Conservation (phyloP, 768 basidiomycete genomes). For the Lyophyllum shimeji region DNA sequence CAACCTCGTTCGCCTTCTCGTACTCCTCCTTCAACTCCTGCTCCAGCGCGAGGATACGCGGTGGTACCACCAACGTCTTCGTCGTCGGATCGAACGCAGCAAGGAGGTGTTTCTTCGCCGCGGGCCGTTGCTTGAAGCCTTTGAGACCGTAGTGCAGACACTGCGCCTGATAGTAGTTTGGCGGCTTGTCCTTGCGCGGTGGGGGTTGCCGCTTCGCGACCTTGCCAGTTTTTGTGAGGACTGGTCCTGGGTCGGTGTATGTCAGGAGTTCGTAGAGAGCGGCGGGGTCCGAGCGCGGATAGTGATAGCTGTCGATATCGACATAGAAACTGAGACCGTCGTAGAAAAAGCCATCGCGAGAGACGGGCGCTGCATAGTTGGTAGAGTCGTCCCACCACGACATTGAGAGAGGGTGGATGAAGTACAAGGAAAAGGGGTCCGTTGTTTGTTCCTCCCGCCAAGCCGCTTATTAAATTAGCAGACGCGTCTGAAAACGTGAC, state of each 20-base stretch:
- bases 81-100: slow-evolving; percentile 17
- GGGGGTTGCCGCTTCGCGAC: slow-evolving; percentile 24
- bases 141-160: slow-evolving; percentile 28
- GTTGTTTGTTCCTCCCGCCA: neutral
- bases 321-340: slow-evolving; percentile 18
- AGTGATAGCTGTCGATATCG: slow-evolving; percentile 11
- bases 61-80: slow-evolving; percentile 20
- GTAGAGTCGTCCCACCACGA: neutral
- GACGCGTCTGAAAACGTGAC: neutral
- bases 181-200: slow-evolving; percentile 20
- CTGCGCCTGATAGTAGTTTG: slow-evolving; percentile 26
- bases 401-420: neutral
- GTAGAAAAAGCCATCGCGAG: slow-evolving; percentile 20
- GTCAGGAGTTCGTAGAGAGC: slow-evolving; percentile 23
- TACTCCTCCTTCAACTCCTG: slow-evolving; percentile 21
- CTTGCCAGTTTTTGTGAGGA: slow-evolving; percentile 27
- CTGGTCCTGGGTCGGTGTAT: slow-evolving; percentile 17
- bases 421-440: neutral
- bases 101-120: slow-evolving; percentile 26
- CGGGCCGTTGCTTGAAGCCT: slow-evolving; percentile 22
- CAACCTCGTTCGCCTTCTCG: slow-evolving; percentile 17
- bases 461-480: neutral
- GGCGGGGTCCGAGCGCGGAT: slow-evolving; percentile 18
- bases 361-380: slow-evolving; percentile 15
- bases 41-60: slow-evolving; percentile 20